These are phyloP conservation scores for Teunomyces funiuensis DNA, from an alignment of 805 yeast species.

Conservation along the genomic window DNA sequence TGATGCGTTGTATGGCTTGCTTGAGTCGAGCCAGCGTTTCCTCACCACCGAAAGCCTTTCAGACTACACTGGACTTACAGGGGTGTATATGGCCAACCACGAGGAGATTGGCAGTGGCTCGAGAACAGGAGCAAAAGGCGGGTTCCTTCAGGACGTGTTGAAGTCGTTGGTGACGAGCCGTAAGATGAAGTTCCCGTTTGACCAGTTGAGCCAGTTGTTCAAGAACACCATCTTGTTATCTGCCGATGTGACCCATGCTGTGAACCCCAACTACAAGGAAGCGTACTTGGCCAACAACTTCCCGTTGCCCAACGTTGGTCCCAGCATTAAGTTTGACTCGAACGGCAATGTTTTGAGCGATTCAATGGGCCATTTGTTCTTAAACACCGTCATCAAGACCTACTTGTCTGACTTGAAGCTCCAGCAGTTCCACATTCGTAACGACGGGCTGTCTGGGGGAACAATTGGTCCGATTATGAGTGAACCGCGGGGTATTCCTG, in stretches of 20 bases:
- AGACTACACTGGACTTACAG: conserved; percentile 27
- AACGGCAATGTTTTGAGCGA: conserved; percentile 41
- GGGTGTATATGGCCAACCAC: conserved; percentile 37
- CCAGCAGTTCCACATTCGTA: conserved; percentile 41
- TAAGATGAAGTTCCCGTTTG: conserved; percentile 4
- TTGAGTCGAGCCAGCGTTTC: conserved; percentile 21
- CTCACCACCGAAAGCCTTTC: conserved; percentile 13
- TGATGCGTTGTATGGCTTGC: conserved; percentile 34
- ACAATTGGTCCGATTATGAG: conserved; percentile 45
- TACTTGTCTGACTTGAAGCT: conserved; percentile 22
- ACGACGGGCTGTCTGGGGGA: conserved; percentile 42
- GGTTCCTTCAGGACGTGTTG: conserved; percentile 25
- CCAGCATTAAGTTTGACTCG: conserved; percentile 36
- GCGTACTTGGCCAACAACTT: conserved; percentile 32
- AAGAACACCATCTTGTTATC: conserved; percentile 30
- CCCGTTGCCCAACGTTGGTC: conserved; percentile 41
- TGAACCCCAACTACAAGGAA: conserved; percentile 40
- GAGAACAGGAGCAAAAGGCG: conserved; percentile 41
- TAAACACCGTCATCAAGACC: conserved; percentile 23
- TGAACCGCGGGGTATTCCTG: conserved; percentile 24
- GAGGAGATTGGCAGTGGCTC: conserved; percentile 44
- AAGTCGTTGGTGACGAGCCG: conserved; percentile 14
- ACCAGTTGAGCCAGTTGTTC: conserved; percentile 7
- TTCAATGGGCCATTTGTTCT: conserved; percentile 25
- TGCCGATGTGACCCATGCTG: conserved; percentile 44